Percentiles rank a stretch among this genome's conserved stretches.
Evolutionary conservation across 2,329 filamentous ascomycete genomes (phyloP).

Genomic region (Xylariaceae sp.): DNA sequence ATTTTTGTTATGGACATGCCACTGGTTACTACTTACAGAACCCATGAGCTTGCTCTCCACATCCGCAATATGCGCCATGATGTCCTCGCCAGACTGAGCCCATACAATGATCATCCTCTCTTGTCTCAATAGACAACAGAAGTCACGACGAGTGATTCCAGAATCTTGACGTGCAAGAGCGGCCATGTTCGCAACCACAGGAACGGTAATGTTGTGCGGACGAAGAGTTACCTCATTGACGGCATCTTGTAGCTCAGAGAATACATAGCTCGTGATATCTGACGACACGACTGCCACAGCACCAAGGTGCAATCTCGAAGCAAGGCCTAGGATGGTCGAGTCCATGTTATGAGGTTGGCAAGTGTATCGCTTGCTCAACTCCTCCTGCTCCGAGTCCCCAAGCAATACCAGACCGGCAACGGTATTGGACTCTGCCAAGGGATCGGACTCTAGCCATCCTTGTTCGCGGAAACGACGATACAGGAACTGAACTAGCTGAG

Average conservation of each 20-base stretch:
- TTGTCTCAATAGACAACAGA: constrained; percentile 33
- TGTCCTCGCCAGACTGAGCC: constrained; percentile 36
- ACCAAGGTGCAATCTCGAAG: no score
- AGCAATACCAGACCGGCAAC: no score
- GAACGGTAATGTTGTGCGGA: constrained; percentile 3
- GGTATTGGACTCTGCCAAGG: no score
- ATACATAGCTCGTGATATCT: constrained; percentile 38
- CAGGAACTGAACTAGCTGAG: no score
- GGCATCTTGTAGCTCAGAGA: constrained; percentile 19
- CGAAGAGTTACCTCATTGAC: background rate
- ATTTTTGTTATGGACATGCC: no score
- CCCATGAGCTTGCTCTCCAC: constrained; percentile 30
- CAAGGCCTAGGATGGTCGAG: no score
- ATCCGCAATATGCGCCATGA: constrained; percentile 32
- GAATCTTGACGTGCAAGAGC: background rate
- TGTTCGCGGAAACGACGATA: no score
- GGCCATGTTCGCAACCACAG: background rate
- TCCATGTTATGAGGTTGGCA: no score
- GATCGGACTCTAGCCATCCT: no score
- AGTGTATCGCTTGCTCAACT: no score
- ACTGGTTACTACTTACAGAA: constrained; percentile 28
- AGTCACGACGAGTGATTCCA: constrained; percentile 1
- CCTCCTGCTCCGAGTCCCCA: no score
- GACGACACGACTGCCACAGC: constrained; percentile 24
- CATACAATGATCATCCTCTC: constrained; percentile 39